Percentiles rank a stretch among this genome's conserved stretches.
Evolutionary conservation across 305 asterid species (phyloP).

Genomic region (Rubia tinctorum): DNA sequence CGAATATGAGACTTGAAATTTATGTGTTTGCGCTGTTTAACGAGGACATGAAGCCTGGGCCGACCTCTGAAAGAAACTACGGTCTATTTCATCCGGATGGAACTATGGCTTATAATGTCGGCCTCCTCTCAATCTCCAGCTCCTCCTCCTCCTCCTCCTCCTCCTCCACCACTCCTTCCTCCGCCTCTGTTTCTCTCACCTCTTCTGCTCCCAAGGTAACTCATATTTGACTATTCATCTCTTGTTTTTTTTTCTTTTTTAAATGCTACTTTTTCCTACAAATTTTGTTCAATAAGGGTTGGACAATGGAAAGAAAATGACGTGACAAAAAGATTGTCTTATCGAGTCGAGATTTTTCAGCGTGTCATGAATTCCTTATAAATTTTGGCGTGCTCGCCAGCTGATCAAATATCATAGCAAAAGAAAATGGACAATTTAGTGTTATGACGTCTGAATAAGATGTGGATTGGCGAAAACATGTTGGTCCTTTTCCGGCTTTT

Average conservation of each 20-base stretch:
- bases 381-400: too few relatives aligned
- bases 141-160: conserved; percentile 31
- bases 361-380: too few relatives aligned
- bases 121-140: conserved; percentile 40
- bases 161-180: conserved; percentile 15
- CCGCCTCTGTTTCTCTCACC: conserved; percentile 36
- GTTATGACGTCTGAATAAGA: background rate
- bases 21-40: conserved; percentile 86
- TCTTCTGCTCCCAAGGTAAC: conserved; percentile 64
- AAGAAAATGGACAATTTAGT: too few relatives aligned
- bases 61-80: conserved; percentile 80
- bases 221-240: background rate
- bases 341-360: too few relatives aligned
- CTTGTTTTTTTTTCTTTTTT: too few relatives aligned
- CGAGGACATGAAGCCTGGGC: conserved; percentile 90
- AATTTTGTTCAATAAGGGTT: background rate
- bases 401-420: too few relatives aligned
- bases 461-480: background rate
- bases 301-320: background rate
- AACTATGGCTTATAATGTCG: conserved; percentile 80
- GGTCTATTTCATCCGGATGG: conserved; percentile 83
- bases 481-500: background rate
- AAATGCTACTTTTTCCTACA: background rate
- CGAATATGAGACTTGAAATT: conserved; percentile 46
- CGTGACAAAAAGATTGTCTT: background rate